Conservation (phyloP, 495 filamentous ascomycete genomes). For the Niebla homalea region DNA sequence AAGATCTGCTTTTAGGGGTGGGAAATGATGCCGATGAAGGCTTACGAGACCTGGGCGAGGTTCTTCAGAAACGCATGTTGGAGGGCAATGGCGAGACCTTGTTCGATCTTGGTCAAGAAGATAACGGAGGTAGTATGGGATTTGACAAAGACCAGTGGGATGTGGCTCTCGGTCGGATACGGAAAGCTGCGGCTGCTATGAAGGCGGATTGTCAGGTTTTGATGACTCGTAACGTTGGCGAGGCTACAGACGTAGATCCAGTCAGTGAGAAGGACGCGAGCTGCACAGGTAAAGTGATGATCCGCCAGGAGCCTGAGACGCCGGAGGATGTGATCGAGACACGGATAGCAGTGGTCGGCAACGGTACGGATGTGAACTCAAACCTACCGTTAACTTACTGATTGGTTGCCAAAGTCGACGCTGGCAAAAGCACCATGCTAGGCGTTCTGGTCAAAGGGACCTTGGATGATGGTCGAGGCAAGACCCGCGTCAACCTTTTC, state of each 20-base stretch:
- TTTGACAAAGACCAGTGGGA: slow-evolving; percentile 71
- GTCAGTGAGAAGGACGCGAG: slow-evolving; percentile 51
- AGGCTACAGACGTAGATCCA: slow-evolving; percentile 53
- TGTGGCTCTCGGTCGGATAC: slow-evolving; percentile 53
- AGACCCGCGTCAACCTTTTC: slow-evolving; percentile 92
- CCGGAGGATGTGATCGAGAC: slow-evolving; percentile 88
- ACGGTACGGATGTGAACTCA: slow-evolving; percentile 37
- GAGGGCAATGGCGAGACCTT: slow-evolving; percentile 86
- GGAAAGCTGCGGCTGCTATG: slow-evolving; percentile 47
- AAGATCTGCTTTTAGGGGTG: slow-evolving; percentile 59
- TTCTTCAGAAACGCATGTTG: slow-evolving; percentile 52
- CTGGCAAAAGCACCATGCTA: slow-evolving; percentile 93
- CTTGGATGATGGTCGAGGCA: slow-evolving; percentile 88
- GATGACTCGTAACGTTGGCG: slow-evolving; percentile 78
- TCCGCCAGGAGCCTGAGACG: slow-evolving; percentile 58
- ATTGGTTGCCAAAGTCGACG: slow-evolving; percentile 51
- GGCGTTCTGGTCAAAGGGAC: slow-evolving; percentile 92
- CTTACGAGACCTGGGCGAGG: slow-evolving; percentile 43
- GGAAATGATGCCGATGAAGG: slow-evolving; percentile 46
- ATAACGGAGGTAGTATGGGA: slow-evolving; percentile 82
- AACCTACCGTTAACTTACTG: neutral
- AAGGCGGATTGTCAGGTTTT: slow-evolving; percentile 66
- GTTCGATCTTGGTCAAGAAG: slow-evolving; percentile 86
- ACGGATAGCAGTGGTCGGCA: slow-evolving; percentile 92
- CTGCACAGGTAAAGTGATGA: slow-evolving; percentile 67